Percentiles rank a stretch among this genome's conserved stretches.
Evolutionary conservation across 2,329 filamentous ascomycete species (phyloP).

Genomic region (Ramichloridium luteum): DNA sequence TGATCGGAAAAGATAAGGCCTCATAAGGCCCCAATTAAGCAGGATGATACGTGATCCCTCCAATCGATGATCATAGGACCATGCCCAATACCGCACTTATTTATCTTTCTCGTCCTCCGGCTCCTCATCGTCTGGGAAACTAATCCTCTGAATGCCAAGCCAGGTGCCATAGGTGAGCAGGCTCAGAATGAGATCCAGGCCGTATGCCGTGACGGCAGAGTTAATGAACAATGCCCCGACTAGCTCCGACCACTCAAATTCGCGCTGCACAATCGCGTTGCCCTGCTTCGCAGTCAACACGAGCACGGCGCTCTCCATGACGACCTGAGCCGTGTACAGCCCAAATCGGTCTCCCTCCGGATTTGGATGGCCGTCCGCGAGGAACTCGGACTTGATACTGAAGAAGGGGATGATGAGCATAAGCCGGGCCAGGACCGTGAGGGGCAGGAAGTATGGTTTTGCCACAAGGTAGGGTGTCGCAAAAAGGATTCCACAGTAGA

Average conservation of each 20-base stretch:
- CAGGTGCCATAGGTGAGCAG: not conserved
- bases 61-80: too few species aligned
- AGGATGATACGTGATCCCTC: too few species aligned
- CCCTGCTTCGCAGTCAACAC: not conserved
- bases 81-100: too few species aligned
- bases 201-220: not conserved
- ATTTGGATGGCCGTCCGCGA: not conserved
- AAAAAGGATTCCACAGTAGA: conserved; percentile 11
- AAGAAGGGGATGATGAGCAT: not conserved
- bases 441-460: not conserved
- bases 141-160: not conserved
- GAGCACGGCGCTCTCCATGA: not conserved
- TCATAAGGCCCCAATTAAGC: too few species aligned
- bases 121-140: conserved; percentile 1
- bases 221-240: not conserved
- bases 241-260: conserved; percentile 1
- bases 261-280: conserved; percentile 4
- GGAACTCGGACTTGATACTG: not conserved
- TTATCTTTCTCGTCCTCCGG: not conserved
- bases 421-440: not conserved
- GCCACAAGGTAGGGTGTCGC: conserved; percentile 4
- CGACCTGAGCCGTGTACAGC: not conserved
- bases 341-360: not conserved
- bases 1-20: too few species aligned
- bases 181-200: not conserved